Percentiles rank a stretch among this genome's conserved stretches.
Evolutionary conservation across 345 rosid species (phyloP).

Genomic region (Stellera chamaejasme): DNA sequence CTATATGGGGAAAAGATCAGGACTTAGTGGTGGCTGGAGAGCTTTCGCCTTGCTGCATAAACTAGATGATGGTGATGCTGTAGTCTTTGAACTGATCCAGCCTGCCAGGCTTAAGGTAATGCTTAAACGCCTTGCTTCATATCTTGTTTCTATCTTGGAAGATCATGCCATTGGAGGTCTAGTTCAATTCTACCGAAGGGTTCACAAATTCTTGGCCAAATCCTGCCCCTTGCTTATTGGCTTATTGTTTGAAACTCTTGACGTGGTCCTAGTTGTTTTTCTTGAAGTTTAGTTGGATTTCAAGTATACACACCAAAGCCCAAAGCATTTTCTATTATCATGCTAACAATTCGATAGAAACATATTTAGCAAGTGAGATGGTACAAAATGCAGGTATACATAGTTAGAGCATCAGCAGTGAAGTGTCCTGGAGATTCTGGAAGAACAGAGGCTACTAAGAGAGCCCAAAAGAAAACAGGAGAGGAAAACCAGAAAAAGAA

Average conservation of each 20-base stretch:
- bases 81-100: conserved; percentile 33
- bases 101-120: conserved; percentile 28
- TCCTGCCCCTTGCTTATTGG: neutral
- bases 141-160: neutral
- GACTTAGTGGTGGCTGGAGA: conserved; percentile 55
- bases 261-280: neutral
- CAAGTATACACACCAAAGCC: neutral
- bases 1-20: conserved; percentile 20
- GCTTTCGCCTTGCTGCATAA: conserved; percentile 36
- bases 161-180: neutral
- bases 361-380: neutral
- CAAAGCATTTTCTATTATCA: neutral
- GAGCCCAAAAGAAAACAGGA: neutral
- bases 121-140: neutral
- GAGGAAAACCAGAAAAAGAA: neutral
- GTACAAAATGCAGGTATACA: conserved; percentile 8
- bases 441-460: neutral
- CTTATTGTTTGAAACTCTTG: neutral
- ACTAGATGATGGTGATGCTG: conserved; percentile 40
- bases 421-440: neutral
- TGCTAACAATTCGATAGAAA: neutral
- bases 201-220: neutral
- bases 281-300: neutral
- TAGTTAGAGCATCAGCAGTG: conserved; percentile 11
- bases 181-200: neutral